Conservation (phyloP, 2,329 filamentous ascomycete species). For the Lachnellula occidentalis region DNA sequence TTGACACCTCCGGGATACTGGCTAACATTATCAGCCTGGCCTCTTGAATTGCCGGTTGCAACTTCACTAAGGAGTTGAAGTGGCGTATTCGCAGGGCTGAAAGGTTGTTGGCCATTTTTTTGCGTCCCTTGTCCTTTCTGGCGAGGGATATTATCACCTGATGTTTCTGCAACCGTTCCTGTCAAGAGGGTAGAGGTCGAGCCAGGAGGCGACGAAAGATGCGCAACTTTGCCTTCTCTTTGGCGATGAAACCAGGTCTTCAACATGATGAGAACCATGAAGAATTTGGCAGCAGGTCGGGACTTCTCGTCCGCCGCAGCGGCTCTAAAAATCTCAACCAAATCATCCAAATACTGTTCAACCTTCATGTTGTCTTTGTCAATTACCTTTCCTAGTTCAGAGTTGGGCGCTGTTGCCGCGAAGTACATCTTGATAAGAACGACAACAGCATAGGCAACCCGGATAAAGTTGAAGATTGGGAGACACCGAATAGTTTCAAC, state of each 20-base stretch:
- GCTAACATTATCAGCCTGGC: slow-evolving; percentile 19
- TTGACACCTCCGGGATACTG: slow-evolving; percentile 18
- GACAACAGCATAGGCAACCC: slow-evolving; percentile 50
- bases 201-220: background rate
- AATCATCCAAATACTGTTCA: slow-evolving; percentile 61
- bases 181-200: slow-evolving; percentile 3
- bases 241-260: slow-evolving; percentile 50
- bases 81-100: slow-evolving; percentile 31
- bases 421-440: slow-evolving; percentile 57
- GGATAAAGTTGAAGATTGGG: slow-evolving; percentile 45
- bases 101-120: slow-evolving; percentile 21
- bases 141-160: background rate
- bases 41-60: slow-evolving; percentile 31
- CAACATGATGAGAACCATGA: slow-evolving; percentile 65
- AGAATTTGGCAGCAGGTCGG: slow-evolving; percentile 63
- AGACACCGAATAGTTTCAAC: slow-evolving; percentile 43
- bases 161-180: background rate
- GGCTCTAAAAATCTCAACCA: slow-evolving; percentile 62
- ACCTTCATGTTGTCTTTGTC: slow-evolving; percentile 60
- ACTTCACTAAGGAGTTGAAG: slow-evolving; percentile 39
- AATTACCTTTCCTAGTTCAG: slow-evolving; percentile 65
- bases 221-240: slow-evolving; percentile 21
- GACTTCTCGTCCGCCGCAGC: slow-evolving; percentile 59
- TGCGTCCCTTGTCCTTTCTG: slow-evolving; percentile 15
- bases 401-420: slow-evolving; percentile 54